A percentile compares a stretch with the other conserved stretches of the same genome.
Conservation (phyloP, 1,284 basidiomycete species). For the Cryptococcus sp. region DNA sequence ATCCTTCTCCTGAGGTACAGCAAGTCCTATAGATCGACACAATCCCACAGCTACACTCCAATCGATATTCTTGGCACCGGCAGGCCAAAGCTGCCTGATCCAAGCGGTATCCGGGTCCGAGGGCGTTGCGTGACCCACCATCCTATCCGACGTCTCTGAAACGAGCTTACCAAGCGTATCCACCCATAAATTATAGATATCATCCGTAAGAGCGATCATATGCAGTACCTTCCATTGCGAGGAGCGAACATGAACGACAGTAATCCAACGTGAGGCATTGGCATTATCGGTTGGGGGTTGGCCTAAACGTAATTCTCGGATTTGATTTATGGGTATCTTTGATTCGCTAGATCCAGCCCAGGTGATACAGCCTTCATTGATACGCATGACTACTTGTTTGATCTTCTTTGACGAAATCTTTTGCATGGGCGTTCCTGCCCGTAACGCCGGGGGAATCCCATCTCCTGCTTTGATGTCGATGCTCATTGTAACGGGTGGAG, state of each 20-base stretch:
- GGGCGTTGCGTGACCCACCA: slow-evolving; percentile 32
- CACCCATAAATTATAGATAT: slow-evolving; percentile 59
- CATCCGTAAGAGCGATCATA: slow-evolving; percentile 69
- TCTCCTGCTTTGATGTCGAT: no score
- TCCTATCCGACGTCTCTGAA: slow-evolving; percentile 28
- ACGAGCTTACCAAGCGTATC: slow-evolving; percentile 50
- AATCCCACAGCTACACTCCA: slow-evolving; percentile 54
- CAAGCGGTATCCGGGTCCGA: slow-evolving; percentile 42
- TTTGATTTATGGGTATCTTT: slow-evolving; percentile 77
- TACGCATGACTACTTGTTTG: slow-evolving; percentile 66
- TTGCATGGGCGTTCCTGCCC: slow-evolving; percentile 65
- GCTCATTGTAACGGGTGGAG: no score
- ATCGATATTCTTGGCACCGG: slow-evolving; percentile 29
- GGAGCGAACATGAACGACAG: slow-evolving; percentile 50
- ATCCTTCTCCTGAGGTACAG: slow-evolving; percentile 21
- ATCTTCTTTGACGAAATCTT: slow-evolving; percentile 84
- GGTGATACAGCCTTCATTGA: slow-evolving; percentile 71
- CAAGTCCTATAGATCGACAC: slow-evolving; percentile 57
- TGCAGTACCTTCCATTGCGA: slow-evolving; percentile 89
- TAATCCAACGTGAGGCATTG: slow-evolving; percentile 51
- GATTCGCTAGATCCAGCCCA: slow-evolving; percentile 77
- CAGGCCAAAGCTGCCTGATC: slow-evolving; percentile 44
- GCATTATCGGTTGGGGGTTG: slow-evolving; percentile 59
- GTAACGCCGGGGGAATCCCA: no score
- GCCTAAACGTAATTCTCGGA: slow-evolving; percentile 84